Conservation (phyloP, 257 asterid genomes). For the Solanum peruvianum region DNA sequence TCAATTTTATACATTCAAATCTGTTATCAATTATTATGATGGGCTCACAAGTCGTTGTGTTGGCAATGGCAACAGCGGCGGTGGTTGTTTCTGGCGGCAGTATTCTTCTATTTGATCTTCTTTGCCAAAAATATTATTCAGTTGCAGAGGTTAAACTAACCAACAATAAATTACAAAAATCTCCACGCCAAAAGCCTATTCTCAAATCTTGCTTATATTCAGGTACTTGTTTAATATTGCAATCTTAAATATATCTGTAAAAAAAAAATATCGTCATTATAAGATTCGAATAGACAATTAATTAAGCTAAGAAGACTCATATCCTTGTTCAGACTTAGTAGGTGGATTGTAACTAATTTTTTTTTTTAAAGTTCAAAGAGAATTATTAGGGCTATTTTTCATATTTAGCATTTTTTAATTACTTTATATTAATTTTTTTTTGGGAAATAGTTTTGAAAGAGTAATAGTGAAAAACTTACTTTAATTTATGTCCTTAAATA, state of each 20-base stretch:
- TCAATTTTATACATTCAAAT: not conserved
- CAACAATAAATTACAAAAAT: not conserved
- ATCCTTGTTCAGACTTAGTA: no score
- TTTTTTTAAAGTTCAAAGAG: no score
- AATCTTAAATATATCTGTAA: no score
- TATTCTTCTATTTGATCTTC: conserved; percentile 44
- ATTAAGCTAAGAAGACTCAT: no score
- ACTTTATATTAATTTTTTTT: no score
- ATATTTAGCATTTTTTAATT: no score
- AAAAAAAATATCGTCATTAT: no score
- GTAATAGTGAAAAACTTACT: not conserved
- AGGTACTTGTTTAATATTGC: conserved; percentile 18
- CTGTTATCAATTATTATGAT: conserved; percentile 3
- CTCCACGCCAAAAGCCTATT: not conserved
- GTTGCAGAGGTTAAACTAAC: not conserved
- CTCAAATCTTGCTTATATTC: conserved; percentile 54
- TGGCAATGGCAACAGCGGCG: conserved; percentile 46
- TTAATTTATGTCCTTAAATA: not conserved
- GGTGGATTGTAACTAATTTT: no score
- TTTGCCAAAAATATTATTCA: conserved; percentile 25
- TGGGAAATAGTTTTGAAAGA: no score
- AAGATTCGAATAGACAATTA: no score
- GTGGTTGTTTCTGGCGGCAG: conserved; percentile 82
- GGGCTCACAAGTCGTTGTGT: conserved; percentile 52
- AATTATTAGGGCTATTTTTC: no score